Evolutionary conservation across 371 early-diverging fungal genomes (phyloP).

Genomic region (Basidiobolus heterosporus): DNA sequence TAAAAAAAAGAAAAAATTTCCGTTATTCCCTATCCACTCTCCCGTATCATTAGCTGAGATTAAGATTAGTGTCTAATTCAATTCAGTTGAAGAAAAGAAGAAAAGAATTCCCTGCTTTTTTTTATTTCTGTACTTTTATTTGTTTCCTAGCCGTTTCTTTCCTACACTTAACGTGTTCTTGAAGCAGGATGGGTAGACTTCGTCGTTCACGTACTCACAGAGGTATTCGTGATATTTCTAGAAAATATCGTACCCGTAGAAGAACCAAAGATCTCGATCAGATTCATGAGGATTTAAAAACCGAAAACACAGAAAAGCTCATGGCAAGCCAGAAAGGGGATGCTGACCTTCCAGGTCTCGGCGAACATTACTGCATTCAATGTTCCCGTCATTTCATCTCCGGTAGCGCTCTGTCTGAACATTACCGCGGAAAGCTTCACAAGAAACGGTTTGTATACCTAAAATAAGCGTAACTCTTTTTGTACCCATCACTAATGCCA

Average conservation of each 20-base stretch:
- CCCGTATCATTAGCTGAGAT: too few species aligned
- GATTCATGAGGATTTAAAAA: conserved; percentile 66
- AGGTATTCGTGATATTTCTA: conserved; percentile 33
- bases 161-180: too few species aligned
- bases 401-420: conserved; percentile 16
- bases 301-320: conserved; percentile 35
- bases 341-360: conserved; percentile 69
- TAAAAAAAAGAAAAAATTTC: too few species aligned
- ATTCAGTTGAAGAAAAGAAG: too few species aligned
- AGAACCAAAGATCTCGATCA: conserved; percentile 73
- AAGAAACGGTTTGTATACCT: conserved; percentile 15
- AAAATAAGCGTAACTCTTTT: not conserved
- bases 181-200: too few species aligned
- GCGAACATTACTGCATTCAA: conserved; percentile 70
- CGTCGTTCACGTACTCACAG: conserved; percentile 39
- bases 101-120: too few species aligned
- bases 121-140: too few species aligned
- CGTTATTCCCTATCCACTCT: too few species aligned
- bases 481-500: not conserved
- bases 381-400: conserved; percentile 40
- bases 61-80: too few species aligned
- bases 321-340: conserved; percentile 29
- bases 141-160: too few species aligned
- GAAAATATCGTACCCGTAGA: conserved; percentile 35
- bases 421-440: conserved; percentile 24